phyloP scores from a whole-genome alignment of 2,329 filamentous ascomycete species.

The Xylaria sp. region DNA sequence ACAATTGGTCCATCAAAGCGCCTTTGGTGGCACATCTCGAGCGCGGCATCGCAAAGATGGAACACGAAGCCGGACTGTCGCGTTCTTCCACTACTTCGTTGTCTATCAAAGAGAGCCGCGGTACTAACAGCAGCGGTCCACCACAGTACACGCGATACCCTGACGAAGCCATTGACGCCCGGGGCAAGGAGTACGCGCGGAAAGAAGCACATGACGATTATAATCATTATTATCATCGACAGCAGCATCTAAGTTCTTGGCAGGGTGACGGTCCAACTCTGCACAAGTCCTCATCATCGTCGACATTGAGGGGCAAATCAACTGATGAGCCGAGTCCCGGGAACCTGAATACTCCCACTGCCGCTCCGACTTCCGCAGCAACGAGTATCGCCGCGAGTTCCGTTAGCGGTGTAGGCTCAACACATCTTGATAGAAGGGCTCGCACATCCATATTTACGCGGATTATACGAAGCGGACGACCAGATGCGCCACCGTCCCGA shows the following conservation, averaged over 20 bases:
- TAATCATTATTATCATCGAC: slow-evolving; percentile 12
- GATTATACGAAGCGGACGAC: slow-evolving; percentile 43
- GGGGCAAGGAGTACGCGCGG: slow-evolving; percentile 13
- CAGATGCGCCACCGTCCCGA: slow-evolving; percentile 38
- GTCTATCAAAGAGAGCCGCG: neutral
- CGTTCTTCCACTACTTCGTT: neutral
- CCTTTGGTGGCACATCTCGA: slow-evolving; percentile 62
- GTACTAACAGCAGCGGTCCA: slow-evolving; percentile 27
- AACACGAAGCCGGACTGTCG: slow-evolving; percentile 45
- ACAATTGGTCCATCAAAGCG: slow-evolving; percentile 58
- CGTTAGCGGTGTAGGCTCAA: neutral
- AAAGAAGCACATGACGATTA: slow-evolving; percentile 23
- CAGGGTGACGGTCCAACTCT: slow-evolving; percentile 12
- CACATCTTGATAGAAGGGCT: slow-evolving; percentile 35
- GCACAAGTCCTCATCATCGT: slow-evolving; percentile 28
- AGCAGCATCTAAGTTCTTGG: slow-evolving; percentile 21
- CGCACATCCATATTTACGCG: slow-evolving; percentile 42
- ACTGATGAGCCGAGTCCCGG: slow-evolving; percentile 31
- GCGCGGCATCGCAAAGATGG: slow-evolving; percentile 58
- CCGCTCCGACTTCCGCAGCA: slow-evolving; percentile 28
- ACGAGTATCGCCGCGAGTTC: neutral
- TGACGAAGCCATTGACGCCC: slow-evolving; percentile 5
- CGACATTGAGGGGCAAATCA: slow-evolving; percentile 29
- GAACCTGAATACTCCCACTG: neutral
- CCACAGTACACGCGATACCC: slow-evolving; percentile 31